phyloP scores from a whole-genome alignment of 805 yeast genomes.

The Ogataea naganishii region DNA sequence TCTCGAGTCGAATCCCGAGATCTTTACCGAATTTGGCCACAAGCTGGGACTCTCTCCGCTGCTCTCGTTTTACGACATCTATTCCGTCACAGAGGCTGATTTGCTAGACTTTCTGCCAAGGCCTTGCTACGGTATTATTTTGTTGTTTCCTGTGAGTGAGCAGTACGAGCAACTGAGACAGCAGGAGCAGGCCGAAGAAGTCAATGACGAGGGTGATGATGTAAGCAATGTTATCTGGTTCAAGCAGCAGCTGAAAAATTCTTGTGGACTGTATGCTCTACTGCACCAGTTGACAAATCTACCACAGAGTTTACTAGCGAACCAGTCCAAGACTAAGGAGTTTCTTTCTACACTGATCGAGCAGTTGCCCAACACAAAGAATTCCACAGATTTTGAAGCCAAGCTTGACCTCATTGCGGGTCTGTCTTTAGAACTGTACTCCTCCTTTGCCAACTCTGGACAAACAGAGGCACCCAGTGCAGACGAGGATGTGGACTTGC shows the following conservation, averaged over 20 bases:
- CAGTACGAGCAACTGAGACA: slow-evolving; percentile 45
- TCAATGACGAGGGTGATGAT: slow-evolving; percentile 18
- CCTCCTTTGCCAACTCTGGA: slow-evolving; percentile 41
- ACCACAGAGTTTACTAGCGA: slow-evolving; percentile 34
- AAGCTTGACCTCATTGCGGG: slow-evolving; percentile 20
- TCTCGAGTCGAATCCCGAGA: slow-evolving; percentile 81
- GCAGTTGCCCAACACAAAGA: slow-evolving; percentile 4
- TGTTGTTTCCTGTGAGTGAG: slow-evolving; percentile 73
- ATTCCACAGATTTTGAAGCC: slow-evolving; percentile 12
- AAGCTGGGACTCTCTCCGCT: slow-evolving; percentile 58
- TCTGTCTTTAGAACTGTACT: slow-evolving; percentile 25
- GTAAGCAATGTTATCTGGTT: slow-evolving; percentile 54
- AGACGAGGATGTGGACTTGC: slow-evolving; percentile 47
- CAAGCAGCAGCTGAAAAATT: slow-evolving; percentile 76
- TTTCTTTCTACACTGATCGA: slow-evolving; percentile 10
- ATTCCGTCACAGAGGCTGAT: slow-evolving; percentile 79
- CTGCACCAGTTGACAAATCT: slow-evolving; percentile 50
- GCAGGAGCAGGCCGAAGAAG: slow-evolving; percentile 14
- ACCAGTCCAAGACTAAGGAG: slow-evolving; percentile 20
- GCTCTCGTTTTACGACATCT: slow-evolving; percentile 69
- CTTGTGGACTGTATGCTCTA: slow-evolving; percentile 89
- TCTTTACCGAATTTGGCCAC: slow-evolving; percentile 63
- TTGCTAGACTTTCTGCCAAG: slow-evolving; percentile 71
- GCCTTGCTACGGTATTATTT: slow-evolving; percentile 67
- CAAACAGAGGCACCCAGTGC: slow-evolving; percentile 63